phyloP scores from a whole-genome alignment of 2,329 filamentous ascomycete genomes.

The Ophiostoma perfectum region DNA sequence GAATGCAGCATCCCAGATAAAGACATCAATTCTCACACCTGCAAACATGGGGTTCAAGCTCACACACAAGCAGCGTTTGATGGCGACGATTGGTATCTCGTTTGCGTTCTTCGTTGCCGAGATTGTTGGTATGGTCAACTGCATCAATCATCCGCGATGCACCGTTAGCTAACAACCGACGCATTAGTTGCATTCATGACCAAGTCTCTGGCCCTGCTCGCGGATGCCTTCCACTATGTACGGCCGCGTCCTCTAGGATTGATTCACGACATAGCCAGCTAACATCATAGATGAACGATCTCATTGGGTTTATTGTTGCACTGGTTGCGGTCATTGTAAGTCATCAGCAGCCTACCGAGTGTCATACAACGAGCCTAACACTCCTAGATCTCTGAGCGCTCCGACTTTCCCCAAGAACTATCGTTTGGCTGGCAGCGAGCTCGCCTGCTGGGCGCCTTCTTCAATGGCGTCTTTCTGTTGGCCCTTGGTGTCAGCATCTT shows the following conservation, averaged over 20 bases:
- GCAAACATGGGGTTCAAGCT: conserved; percentile 36
- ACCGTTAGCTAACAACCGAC: no score
- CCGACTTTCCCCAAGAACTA: conserved; percentile 52
- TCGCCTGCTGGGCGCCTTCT: conserved; percentile 69
- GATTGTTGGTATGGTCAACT: conserved; percentile 38
- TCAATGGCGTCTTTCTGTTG: conserved; percentile 71
- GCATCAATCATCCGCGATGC: neutral
- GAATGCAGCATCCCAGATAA: neutral
- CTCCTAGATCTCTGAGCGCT: conserved; percentile 51
- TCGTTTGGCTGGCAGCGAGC: conserved; percentile 75
- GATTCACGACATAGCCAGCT: conserved; percentile 44
- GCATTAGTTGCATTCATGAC: conserved; percentile 61
- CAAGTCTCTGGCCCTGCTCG: conserved; percentile 63
- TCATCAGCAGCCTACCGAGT: neutral
- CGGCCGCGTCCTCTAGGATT: conserved; percentile 27
- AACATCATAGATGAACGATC: conserved; percentile 58
- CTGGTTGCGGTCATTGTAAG: conserved; percentile 57
- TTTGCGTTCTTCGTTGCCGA: conserved; percentile 49
- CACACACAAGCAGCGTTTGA: conserved; percentile 43
- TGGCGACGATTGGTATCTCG: conserved; percentile 45
- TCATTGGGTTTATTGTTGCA: conserved; percentile 64
- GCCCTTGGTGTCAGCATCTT: conserved; percentile 68
- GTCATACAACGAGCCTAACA: neutral
- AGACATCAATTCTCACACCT: neutral
- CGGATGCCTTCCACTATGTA: conserved; percentile 76